Conservation (phyloP, 2,329 filamentous ascomycete species). For the Colletotrichum spinosum region DNA sequence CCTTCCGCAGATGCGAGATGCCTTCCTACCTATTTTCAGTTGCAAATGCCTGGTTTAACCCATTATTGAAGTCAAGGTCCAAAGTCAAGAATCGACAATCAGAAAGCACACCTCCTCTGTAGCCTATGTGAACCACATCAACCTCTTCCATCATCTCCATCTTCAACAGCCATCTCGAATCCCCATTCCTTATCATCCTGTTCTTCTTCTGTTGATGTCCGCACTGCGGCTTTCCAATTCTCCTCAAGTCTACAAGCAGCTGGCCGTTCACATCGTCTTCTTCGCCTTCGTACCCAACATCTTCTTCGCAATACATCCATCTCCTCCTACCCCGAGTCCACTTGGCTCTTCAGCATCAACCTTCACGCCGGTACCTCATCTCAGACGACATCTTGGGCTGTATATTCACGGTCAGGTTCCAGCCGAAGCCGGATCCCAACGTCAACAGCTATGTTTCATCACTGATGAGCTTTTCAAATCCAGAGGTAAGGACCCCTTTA, state of each 20-base stretch:
- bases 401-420: conserved; percentile 13
- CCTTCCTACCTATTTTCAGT: conserved; percentile 4
- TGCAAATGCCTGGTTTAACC: background rate
- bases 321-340: conserved; percentile 12
- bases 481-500: conserved; percentile 10
- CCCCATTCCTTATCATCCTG: background rate
- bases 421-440: conserved; percentile 8
- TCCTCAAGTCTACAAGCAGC: background rate
- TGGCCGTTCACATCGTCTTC: conserved; percentile 9
- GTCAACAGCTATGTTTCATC: conserved; percentile 18
- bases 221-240: background rate
- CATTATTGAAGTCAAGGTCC: conserved; percentile 10
- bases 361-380: conserved; percentile 1
- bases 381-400: conserved; percentile 20
- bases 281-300: conserved; percentile 8
- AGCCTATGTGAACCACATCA: conserved; percentile 7
- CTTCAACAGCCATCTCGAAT: conserved; percentile 26
- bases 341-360: conserved; percentile 8
- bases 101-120: conserved; percentile 7
- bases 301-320: conserved; percentile 6
- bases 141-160: conserved; percentile 13
- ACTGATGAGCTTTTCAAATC: conserved; percentile 23
- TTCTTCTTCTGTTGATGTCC: conserved; percentile 4
- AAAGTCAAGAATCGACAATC: conserved; percentile 8
- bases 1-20: background rate